These are phyloP conservation scores for Hypoxylon sp. DNA, from an alignment of 2,329 filamentous ascomycete genomes.

Conservation along the genomic window DNA sequence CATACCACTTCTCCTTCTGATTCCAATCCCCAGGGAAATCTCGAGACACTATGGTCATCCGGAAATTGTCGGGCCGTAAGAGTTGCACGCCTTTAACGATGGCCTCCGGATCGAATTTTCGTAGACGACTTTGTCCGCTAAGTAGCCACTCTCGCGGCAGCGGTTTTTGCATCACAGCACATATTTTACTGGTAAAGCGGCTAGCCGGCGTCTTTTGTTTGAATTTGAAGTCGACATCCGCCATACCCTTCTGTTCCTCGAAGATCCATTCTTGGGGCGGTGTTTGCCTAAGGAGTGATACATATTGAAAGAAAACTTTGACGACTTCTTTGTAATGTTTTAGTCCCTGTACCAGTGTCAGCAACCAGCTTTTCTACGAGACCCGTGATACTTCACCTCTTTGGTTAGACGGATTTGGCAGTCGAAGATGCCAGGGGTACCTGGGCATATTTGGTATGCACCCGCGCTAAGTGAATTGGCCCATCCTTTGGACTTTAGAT, in stretches of 20 bases:
- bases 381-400: conserved; percentile 68
- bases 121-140: conserved; percentile 81
- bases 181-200: conserved; percentile 88
- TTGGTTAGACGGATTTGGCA: conserved; percentile 85
- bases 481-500: conserved; percentile 92
- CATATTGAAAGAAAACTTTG: conserved; percentile 91
- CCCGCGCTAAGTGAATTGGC: conserved; percentile 87
- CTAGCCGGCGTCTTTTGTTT: conserved; percentile 92
- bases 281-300: conserved; percentile 84
- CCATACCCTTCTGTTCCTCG: conserved; percentile 89
- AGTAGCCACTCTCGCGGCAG: conserved; percentile 89
- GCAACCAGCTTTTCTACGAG: background rate
- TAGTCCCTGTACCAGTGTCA: conserved; percentile 66
- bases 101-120: conserved; percentile 83
- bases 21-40: conserved; percentile 88
- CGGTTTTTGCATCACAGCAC: conserved; percentile 91
- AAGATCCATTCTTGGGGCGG: conserved; percentile 94
- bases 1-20: conserved; percentile 96
- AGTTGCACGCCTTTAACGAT: conserved; percentile 82
- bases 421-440: conserved; percentile 82
- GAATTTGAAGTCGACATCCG: conserved; percentile 95
- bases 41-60: conserved; percentile 85
- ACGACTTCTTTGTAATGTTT: conserved; percentile 86
- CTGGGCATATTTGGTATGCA: conserved; percentile 81
- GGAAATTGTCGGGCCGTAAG: conserved; percentile 89